Evolutionary conservation across 176 grass and related monocot genomes (phyloP), one percentile per base, ranked within the genome.

Genomic region (Thinopyrum elongatum): DNA sequence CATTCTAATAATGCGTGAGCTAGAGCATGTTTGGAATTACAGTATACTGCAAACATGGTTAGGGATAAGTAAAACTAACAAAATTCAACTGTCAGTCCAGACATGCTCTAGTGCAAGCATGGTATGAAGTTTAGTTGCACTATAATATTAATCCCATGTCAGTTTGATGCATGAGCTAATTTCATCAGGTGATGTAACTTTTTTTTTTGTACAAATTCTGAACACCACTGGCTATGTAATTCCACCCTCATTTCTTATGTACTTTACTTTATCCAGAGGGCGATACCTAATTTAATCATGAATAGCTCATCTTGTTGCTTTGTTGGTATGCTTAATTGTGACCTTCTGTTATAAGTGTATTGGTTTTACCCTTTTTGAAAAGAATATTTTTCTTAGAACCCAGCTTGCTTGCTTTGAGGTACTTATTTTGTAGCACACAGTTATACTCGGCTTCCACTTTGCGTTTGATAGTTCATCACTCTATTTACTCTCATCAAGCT

Each of bases 401-500:
- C 36, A 66, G 70, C 47, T 71, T 75, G 65, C n/a, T 26, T 44
- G 51, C 35, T 41, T 64, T n/a, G 29, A 72, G 26, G 53, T 41
- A 47, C 31, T 42, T 47, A 77, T n/a, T 35, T 55, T 67, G 61
- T 68, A n/a, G 8, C 6, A 12, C 33, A 60, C 39, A 39, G 27
- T 51, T 82, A 28, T 15, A 29, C 25, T 64, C 16, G 13, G 5
- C 72, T 27, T 22, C 58, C 55, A 14, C 46, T 80, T 85, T 89
- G 76, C 42, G 25, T 84, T 66, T 89, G 53, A 57, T 74, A 79
- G 39, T 63, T 12, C 74, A 82, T 51, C 71, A 73, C 29, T 63
- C 44, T 80, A 86, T 49, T 64, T 49, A 71, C 74, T 63, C 35
- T 38, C 21, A 72, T 72, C 31, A 74, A 78, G 27, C 46, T 92